phyloP scores from a whole-genome alignment of 225 moss, liverwort and hornwort species.

The Marchantia polymorpha region DNA sequence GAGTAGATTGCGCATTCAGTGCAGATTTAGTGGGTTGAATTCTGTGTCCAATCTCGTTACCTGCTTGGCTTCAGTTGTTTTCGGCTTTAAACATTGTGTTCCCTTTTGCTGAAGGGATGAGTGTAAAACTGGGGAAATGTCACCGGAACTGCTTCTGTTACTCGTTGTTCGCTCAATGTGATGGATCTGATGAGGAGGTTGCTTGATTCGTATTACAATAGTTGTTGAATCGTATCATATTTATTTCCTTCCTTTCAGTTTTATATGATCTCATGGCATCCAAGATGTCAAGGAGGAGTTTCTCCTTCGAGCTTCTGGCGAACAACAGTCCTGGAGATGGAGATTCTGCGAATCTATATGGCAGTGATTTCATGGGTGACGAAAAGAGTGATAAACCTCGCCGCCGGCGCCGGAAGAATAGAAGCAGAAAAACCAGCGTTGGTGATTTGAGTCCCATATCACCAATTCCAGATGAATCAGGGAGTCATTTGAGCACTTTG shows the following conservation, averaged over 20 bases:
- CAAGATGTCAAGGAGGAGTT: slow-evolving; percentile 39
- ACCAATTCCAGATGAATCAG: slow-evolving; percentile 21
- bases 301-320: slow-evolving; percentile 62
- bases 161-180: neutral
- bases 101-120: neutral
- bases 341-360: slow-evolving; percentile 23
- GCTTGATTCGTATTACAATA: neutral
- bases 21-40: neutral
- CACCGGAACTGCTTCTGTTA: neutral
- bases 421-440: slow-evolving; percentile 46
- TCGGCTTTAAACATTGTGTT: neutral
- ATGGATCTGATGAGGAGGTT: neutral
- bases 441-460: slow-evolving; percentile 38
- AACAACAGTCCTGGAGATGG: slow-evolving; percentile 67
- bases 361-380: neutral
- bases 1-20: neutral
- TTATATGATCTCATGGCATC: slow-evolving; percentile 42
- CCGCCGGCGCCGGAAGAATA: slow-evolving; percentile 51
- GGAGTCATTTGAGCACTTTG: slow-evolving; percentile 20
- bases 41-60: neutral
- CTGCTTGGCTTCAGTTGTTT: neutral
- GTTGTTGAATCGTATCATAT: neutral
- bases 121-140: neutral
- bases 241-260: neutral
- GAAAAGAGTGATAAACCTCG: slow-evolving; percentile 48